Conservation (phyloP, 169 alveolate genomes). For the Plasmodium inui region DNA sequence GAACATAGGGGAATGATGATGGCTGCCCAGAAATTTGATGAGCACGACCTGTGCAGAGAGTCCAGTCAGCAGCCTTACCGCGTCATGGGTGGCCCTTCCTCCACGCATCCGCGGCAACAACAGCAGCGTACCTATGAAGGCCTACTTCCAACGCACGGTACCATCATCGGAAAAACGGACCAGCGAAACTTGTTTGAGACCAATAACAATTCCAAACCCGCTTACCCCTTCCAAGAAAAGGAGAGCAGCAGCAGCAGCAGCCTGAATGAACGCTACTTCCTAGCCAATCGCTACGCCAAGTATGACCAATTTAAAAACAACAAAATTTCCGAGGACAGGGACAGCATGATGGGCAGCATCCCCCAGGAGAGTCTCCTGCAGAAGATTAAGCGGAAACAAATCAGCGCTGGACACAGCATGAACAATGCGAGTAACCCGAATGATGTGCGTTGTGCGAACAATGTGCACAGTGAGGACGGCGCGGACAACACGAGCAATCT, state of each 20-base stretch:
- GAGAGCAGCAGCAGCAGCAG: background rate
- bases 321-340: background rate
- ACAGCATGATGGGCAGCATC: background rate
- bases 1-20: constrained; percentile 17
- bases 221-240: background rate
- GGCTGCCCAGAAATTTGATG: background rate
- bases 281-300: background rate
- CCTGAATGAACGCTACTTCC: background rate
- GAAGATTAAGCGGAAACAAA: constrained; percentile 26
- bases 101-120: background rate
- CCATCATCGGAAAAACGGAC: background rate
- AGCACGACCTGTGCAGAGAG: background rate
- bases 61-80: background rate
- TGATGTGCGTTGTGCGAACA: background rate
- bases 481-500: background rate
- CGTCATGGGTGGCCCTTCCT: background rate
- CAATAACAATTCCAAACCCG: background rate
- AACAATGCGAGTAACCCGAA: background rate
- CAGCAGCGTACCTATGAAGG: background rate
- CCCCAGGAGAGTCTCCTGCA: constrained; percentile 55
- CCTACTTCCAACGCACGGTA: background rate
- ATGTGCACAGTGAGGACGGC: background rate
- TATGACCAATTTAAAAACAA: background rate
- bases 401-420: background rate
- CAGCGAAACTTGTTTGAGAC: background rate